A percentile compares a stretch with the other conserved stretches of the same genome.
phyloP scores from a whole-genome alignment of 495 filamentous ascomycete species.

The Trypethelium eluteriae region DNA sequence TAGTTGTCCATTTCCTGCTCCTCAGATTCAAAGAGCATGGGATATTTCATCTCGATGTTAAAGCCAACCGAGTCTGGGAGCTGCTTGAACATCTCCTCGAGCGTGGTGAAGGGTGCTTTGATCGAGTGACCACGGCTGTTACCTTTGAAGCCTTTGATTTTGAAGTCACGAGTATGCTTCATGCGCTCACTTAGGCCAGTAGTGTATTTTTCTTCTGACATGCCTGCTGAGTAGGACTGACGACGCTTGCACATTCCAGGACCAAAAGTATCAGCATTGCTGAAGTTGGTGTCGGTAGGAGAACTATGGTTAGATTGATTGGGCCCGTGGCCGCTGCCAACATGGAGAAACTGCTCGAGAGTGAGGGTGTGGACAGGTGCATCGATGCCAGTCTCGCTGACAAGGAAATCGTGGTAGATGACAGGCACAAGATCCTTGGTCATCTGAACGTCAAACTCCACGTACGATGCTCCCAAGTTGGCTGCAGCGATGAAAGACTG shows the following conservation, averaged over 20 bases:
- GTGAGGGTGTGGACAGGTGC: slow-evolving; percentile 93
- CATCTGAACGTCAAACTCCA: slow-evolving; percentile 91
- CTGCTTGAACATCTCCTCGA: slow-evolving; percentile 85
- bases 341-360: slow-evolving; percentile 85
- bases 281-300: slow-evolving; percentile 36
- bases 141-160: slow-evolving; percentile 87
- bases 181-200: slow-evolving; percentile 78
- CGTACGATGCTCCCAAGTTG: slow-evolving; percentile 83
- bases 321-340: slow-evolving; percentile 51
- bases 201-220: slow-evolving; percentile 39
- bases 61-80: slow-evolving; percentile 77
- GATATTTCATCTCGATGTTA: slow-evolving; percentile 99
- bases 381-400: slow-evolving; percentile 97
- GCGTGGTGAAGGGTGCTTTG: slow-evolving; percentile 86
- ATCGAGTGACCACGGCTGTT: slow-evolving; percentile 91
- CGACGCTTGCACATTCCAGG: slow-evolving; percentile 17
- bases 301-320: slow-evolving; percentile 41
- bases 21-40: slow-evolving; percentile 89
- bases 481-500: slow-evolving; percentile 93
- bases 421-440: slow-evolving; percentile 98
- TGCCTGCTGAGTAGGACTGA: slow-evolving; percentile 37
- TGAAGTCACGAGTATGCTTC: slow-evolving; percentile 94
- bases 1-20: slow-evolving; percentile 97
- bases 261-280: not conserved
- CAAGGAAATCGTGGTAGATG: slow-evolving; percentile 98